phyloP scores from a whole-genome alignment of 768 basidiomycete species.

The Calvatia gigantea region DNA sequence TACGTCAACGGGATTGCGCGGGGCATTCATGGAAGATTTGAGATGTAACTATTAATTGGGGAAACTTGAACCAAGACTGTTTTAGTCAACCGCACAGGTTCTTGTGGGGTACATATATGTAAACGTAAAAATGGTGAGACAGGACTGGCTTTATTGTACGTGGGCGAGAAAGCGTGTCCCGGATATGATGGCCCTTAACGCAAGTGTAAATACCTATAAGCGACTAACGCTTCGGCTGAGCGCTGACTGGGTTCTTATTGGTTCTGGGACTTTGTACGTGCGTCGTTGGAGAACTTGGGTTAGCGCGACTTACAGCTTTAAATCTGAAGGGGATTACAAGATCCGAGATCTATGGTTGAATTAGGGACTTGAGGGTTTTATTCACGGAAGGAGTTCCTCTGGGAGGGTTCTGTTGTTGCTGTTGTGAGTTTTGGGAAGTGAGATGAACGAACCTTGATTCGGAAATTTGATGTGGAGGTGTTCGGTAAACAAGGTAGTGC shows the following conservation, averaged over 20 bases:
- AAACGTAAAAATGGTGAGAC: not conserved
- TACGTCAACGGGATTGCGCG: not conserved
- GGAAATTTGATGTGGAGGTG: conserved; percentile 6
- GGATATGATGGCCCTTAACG: no score
- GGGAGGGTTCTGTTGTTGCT: not conserved
- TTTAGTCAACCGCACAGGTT: not conserved
- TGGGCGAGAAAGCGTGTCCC: no score
- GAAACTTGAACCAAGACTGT: not conserved
- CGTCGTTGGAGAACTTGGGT: no score
- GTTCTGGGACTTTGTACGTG: no score
- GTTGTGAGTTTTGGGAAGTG: not conserved
- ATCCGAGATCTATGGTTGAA: not conserved
- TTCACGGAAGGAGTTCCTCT: not conserved
- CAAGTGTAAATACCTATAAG: no score
- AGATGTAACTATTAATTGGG: not conserved
- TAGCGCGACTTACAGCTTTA: no score
- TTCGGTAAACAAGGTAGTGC: not conserved
- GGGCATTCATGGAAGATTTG: conserved; percentile 6
- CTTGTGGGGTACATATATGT: not conserved
- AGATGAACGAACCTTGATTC: not conserved
- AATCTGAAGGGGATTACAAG: not conserved
- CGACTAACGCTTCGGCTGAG: no score
- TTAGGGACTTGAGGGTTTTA: not conserved
- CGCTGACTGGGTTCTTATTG: not conserved
- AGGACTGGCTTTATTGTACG: no score